Conservation (phyloP, 2,329 filamentous ascomycete genomes). For the Aspergillus melleus region DNA sequence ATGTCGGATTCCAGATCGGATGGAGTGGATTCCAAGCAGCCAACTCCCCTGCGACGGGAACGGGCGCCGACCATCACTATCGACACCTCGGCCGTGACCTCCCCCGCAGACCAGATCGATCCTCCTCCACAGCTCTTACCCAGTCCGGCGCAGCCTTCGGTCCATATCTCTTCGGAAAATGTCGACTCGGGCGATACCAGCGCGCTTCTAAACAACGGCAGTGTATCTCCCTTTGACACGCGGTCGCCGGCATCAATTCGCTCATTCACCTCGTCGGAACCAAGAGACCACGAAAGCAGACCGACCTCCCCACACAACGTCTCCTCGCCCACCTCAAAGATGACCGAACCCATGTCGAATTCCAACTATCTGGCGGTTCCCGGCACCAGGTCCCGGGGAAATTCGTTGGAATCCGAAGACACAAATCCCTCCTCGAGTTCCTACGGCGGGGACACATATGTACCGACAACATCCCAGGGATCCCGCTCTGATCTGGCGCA, state of each 20-base stretch:
- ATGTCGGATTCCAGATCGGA: constrained; percentile 34
- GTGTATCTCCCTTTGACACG: constrained; percentile 50
- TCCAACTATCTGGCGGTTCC: constrained; percentile 64
- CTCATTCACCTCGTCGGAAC: constrained; percentile 59
- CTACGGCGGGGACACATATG: constrained; percentile 56
- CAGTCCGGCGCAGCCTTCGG: constrained; percentile 35
- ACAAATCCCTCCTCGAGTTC: constrained; percentile 54
- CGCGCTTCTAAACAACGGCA: constrained; percentile 29
- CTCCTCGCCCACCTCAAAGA: constrained; percentile 60
- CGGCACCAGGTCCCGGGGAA: constrained; percentile 61
- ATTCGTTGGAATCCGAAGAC: constrained; percentile 64
- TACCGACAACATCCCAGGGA: constrained; percentile 44
- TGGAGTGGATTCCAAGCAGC: constrained; percentile 27
- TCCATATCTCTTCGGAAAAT: constrained; percentile 40
- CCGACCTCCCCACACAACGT: constrained; percentile 69
- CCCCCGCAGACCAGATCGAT: constrained; percentile 33
- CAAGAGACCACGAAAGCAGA: constrained; percentile 54
- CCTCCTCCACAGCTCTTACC: constrained; percentile 36
- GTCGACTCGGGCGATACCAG: constrained; percentile 32
- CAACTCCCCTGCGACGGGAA: constrained; percentile 41
- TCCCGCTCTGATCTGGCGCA: constrained; percentile 46
- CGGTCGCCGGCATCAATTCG: constrained; percentile 55
- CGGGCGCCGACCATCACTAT: constrained; percentile 58
- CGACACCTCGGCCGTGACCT: constrained; percentile 55
- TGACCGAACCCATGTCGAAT: constrained; percentile 50